Evolutionary conservation across 2,329 filamentous ascomycete species (phyloP), one percentile per base, ranked within the genome.

Genomic region (Phialophora expanda): DNA sequence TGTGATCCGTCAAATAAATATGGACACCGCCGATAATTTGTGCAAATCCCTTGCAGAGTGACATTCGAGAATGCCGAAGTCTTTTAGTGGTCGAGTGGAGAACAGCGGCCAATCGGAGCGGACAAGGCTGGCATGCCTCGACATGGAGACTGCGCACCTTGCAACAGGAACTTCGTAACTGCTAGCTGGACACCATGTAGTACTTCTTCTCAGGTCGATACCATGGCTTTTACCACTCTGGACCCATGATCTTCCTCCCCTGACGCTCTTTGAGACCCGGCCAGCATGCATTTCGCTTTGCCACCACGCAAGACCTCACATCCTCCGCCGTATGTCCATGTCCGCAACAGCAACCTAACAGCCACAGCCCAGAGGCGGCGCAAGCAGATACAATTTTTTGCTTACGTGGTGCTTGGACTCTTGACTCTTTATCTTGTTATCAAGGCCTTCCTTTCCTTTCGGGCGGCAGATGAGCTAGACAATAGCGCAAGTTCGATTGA

Each of bases 211-310:
- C 12, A 17, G 20, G 38, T 22, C 20, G 11, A 51, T 8, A 22
- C 48, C 48, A 51, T 51, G 48, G 20, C 22, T 26, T 51, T 51
- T 7, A 24, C 3, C 9, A 11, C 9, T 24, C 48, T 26, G 20
- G 20, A 28, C 9, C 14, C 24, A 22, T 51, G 48, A 55, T 17
- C 11, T 6, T 2, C n/a, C 5, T 28, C 26, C n/a, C 30, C 22
- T 44, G 17, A 7, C 28, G 20, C 24, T 59, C 20, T n/a, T 46
- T 26, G 4, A 26, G 20, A 51, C 11, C 32, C 11, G 20, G 17
- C 41, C 74, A 82, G 73, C 72, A 95, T 97, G 92, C 93, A 97
- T 78, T 93, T 94, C 83, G 92, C 93, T 70, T 89, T 96, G 73
- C 93, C 93, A 62, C 87, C 92, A 74, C 90, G 93, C 78, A 96